A percentile compares a stretch with the other conserved stretches of the same genome.
phyloP scores from a whole-genome alignment of 495 filamentous ascomycete genomes.

The Baudoinia panamericana region DNA sequence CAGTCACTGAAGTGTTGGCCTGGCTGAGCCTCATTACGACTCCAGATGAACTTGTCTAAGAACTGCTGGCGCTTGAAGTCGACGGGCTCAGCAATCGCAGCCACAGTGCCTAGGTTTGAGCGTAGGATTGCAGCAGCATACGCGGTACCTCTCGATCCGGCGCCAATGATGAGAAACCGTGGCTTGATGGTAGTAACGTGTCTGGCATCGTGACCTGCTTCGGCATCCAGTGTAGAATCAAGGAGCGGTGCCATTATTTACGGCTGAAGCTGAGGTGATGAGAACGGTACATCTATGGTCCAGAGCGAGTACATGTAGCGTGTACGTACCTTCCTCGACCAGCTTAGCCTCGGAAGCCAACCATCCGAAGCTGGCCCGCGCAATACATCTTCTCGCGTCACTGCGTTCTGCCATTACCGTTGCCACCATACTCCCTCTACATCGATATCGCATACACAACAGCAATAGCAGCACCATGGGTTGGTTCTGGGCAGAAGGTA shows the following conservation, averaged over 20 bases:
- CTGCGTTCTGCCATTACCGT: too few species aligned
- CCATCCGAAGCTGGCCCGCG: too few species aligned
- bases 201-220: background rate
- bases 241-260: slow-evolving; percentile 8
- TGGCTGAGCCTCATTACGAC: slow-evolving; percentile 21
- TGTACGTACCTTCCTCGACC: too few species aligned
- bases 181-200: background rate
- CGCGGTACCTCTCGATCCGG: slow-evolving; percentile 66
- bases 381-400: too few species aligned
- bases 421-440: too few species aligned
- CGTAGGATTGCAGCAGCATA: slow-evolving; percentile 54
- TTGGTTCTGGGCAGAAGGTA: slow-evolving; percentile 92
- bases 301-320: too few species aligned
- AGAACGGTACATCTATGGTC: too few species aligned
- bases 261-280: too few species aligned
- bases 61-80: slow-evolving; percentile 59
- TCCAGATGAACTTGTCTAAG: slow-evolving; percentile 55
- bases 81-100: slow-evolving; percentile 72
- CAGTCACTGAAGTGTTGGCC: slow-evolving; percentile 59
- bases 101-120: slow-evolving; percentile 47
- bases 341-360: too few species aligned
- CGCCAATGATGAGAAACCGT: slow-evolving; percentile 52
- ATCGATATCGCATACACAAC: too few species aligned
- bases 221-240: background rate
- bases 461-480: slow-evolving; percentile 53